Evolutionary conservation across 495 filamentous ascomycete genomes (phyloP), one percentile per base, ranked within the genome.

Genomic region (Hyaloscypha hepaticicola): DNA sequence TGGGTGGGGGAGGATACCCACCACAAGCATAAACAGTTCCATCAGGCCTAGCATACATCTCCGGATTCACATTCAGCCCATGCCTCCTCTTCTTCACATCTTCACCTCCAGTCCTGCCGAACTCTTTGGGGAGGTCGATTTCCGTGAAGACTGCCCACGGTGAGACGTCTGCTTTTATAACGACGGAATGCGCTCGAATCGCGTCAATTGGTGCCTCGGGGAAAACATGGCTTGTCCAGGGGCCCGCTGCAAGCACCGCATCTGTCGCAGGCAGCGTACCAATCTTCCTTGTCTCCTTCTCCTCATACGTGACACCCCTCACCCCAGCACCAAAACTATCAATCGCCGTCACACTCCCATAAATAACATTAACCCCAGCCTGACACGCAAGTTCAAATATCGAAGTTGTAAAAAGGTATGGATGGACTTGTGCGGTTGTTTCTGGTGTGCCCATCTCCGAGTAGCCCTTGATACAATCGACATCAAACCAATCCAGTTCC

Each of bases 351-450:
- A 88, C 90, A 6, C 83, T 82, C 12, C 90, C 89, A 31, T 90
- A 68, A 26, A 87, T 79, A 59, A 97, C 84, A 51, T 88, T 83
- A 26, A 84, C 88, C 9, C 94, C 94, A 64, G 82, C 85, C 62
- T 92, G 64, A 83, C 80, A 9, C n/a, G 94, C 92, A 21, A 99
- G 81, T 41, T 84, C 82, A 12, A 92, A 91, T 73, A 99, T 95
- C 3, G 90, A 82, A 0, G 86, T 96, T 3, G 94, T 99, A 69
- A 99, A 97, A 25, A 90, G 86, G 71, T 90, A 92, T 1, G 95
- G 95, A 74, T 98, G 95, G 6, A 98, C 95, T 73, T 98, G 95
- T 2, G 95, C 91, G 1, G 95, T 98, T 45, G 86, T 88, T 5
- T 83, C 84, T 0, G 89, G 88, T 5, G 81, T 78, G 8, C 92